Evolutionary conservation across 2,329 filamentous ascomycete genomes (phyloP), one percentile per base, ranked within the genome.

Genomic region (Aspergillus phoenicis): DNA sequence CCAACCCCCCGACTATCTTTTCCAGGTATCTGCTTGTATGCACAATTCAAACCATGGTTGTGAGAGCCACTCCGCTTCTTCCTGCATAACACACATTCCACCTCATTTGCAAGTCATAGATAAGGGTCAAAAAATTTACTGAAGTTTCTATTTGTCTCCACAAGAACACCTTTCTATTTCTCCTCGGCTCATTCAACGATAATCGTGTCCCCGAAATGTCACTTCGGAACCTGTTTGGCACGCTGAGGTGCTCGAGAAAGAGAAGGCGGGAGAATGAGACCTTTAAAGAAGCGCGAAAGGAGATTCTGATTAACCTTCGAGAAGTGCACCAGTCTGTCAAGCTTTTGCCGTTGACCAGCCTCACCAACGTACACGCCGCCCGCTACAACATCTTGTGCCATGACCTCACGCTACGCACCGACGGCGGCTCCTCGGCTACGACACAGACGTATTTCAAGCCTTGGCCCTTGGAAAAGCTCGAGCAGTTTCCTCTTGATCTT

Each of bases 201-300:
- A 26, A 4, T 26, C 7, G 26, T 26, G 26, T 26, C 28, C 3
- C 28, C 8, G 8, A 30, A 17, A 41, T 41, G 38, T 41, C 38
- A 41, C 38, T 41, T 3, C 38, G 38, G 0, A 41, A 41, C 1
- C 2, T 17, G 1, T 17, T 41, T 0, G 1, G 38, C n/a, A 41
- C 0, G 6, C 8, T 41, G 38, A 41, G 8, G n/a, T 0, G 15
- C 4, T n/a, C 13, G 0, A n/a, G n/a, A 8, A 2, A 8, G 8
- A n/a, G 7, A n/a, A 8, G 3, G 0, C 7, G 8, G 0, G 38
- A 0, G 0, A 17, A 41, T 41, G 38, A 41, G 4, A 8, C n/a
- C 3, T 41, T 20, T 6, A 17, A 20, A 41, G 2, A 20, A 8
- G 38, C 38, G n/a, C 38, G 38, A 4, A n/a, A 41, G 15, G 38